Evolutionary conservation across 192 early-diverging fungal species (phyloP).

Genomic region (Dissophora globulifera): DNA sequence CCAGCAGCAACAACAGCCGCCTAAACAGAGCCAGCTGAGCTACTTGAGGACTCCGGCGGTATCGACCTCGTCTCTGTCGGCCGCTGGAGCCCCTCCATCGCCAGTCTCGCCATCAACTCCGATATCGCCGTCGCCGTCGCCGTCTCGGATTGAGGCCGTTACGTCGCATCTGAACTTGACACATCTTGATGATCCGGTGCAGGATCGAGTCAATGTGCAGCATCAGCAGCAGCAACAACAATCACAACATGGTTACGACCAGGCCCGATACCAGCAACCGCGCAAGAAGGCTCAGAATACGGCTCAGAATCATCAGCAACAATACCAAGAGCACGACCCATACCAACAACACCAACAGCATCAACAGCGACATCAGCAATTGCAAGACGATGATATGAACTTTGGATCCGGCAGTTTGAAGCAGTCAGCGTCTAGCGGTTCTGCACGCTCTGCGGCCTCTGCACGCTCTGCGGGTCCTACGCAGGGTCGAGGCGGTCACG

Average conservation of each 20-base stretch:
- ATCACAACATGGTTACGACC: too few relatives aligned
- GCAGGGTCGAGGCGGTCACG: not conserved
- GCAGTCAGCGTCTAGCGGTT: slow-evolving; percentile 32
- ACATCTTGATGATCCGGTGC: slow-evolving; percentile 25
- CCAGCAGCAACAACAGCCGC: too few relatives aligned
- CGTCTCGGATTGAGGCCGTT: slow-evolving; percentile 8
- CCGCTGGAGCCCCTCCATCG: slow-evolving; percentile 21
- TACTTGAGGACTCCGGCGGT: slow-evolving; percentile 23
- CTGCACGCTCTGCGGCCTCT: slow-evolving; percentile 26
- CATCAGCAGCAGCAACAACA: too few relatives aligned
- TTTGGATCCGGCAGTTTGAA: slow-evolving; percentile 6
- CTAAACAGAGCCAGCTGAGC: slow-evolving; percentile 32
- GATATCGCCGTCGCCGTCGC: slow-evolving; percentile 2
- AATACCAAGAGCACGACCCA: too few relatives aligned
- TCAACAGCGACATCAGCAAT: slow-evolving; percentile 21
- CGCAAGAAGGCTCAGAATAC: slow-evolving; percentile 26
- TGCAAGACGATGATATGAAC: slow-evolving; percentile 1
- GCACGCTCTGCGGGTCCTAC: slow-evolving; percentile 12
- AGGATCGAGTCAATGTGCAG: slow-evolving; percentile 23
- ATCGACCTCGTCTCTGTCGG: not conserved
- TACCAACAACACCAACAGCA: slow-evolving; percentile 8
- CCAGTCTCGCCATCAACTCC: slow-evolving; percentile 43
- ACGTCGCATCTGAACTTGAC: slow-evolving; percentile 24
- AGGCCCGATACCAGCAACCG: slow-evolving; percentile 30
- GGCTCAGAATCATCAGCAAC: slow-evolving; percentile 11